phyloP scores from a whole-genome alignment of 306 rosid genomes.

The Quercus suber region DNA sequence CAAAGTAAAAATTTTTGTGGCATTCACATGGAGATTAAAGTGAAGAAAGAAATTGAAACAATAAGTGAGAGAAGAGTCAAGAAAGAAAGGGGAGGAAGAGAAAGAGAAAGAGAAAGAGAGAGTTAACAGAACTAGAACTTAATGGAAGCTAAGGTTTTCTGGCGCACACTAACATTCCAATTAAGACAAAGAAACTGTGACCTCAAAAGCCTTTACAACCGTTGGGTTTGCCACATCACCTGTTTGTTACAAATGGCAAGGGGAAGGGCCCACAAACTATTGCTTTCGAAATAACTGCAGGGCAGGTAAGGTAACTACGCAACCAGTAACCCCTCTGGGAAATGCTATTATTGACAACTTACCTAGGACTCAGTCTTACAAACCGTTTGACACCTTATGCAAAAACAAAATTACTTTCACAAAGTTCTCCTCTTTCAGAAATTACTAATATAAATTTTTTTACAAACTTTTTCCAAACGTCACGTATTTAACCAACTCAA shows the following conservation, averaged over 20 bases:
- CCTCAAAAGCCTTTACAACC: slow-evolving; percentile 37
- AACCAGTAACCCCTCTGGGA: slow-evolving; percentile 17
- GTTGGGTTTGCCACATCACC: slow-evolving; percentile 41
- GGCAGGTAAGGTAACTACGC: slow-evolving; percentile 15
- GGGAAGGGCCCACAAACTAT: slow-evolving; percentile 22
- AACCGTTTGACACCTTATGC: neutral
- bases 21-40: neutral
- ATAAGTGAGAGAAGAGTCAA: neutral
- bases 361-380: neutral
- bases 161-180: slow-evolving; percentile 38
- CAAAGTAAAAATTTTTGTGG: neutral
- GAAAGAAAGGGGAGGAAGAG: neutral
- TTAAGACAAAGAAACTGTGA: slow-evolving; percentile 53
- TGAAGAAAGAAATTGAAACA: neutral
- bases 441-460: no score
- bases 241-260: slow-evolving; percentile 22
- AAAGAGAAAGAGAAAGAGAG: slow-evolving; percentile 4
- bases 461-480: no score
- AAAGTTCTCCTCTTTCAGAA: no score
- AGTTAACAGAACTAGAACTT: slow-evolving; percentile 9
- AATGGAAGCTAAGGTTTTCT: slow-evolving; percentile 21
- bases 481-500: no score
- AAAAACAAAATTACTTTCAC: neutral
- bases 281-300: slow-evolving; percentile 20
- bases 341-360: slow-evolving; percentile 1